These are phyloP conservation scores for Auriscalpium vulgare DNA, from an alignment of 768 basidiomycete genomes.

Conservation along the genomic window DNA sequence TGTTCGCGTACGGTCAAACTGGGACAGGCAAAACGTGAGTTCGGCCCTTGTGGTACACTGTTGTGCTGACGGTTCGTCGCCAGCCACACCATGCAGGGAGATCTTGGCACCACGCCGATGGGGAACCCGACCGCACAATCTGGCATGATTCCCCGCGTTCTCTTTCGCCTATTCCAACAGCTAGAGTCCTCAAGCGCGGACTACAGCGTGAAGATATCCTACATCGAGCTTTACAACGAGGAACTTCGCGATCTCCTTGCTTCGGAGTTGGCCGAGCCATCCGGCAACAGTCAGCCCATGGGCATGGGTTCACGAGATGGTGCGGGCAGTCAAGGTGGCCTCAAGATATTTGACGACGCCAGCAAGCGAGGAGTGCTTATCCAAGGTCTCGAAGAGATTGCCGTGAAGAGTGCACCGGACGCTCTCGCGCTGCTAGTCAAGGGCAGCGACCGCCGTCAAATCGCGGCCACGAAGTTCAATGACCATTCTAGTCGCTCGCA, in stretches of 20 bases:
- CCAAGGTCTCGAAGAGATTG: conserved; percentile 87
- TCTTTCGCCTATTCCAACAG: conserved; percentile 86
- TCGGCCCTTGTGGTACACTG: no score
- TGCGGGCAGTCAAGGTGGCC: conserved; percentile 33
- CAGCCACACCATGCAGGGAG: conserved; percentile 97
- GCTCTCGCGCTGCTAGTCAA: conserved; percentile 80
- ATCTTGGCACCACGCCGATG: conserved; percentile 72
- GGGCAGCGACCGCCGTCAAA: conserved; percentile 86
- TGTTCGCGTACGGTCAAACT: conserved; percentile 98
- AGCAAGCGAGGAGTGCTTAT: conserved; percentile 87
- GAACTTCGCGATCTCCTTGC: conserved; percentile 92
- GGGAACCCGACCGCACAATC: conserved; percentile 85
- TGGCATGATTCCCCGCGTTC: conserved; percentile 91
- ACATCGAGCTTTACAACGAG: conserved; percentile 95
- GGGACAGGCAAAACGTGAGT: conserved; percentile 97
- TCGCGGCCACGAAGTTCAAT: conserved; percentile 95
- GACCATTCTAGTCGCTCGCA: conserved; percentile 97
- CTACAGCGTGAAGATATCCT: conserved; percentile 90
- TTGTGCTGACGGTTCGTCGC: neutral
- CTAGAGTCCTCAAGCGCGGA: conserved; percentile 73
- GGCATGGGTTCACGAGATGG: conserved; percentile 52
- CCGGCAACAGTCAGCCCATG: conserved; percentile 70
- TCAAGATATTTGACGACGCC: conserved; percentile 92
- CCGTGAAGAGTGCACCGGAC: conserved; percentile 75
- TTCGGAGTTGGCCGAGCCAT: conserved; percentile 63